Conservation (phyloP, 139 green algal genomes). For the Edaphochlamys debaryana region DNA sequence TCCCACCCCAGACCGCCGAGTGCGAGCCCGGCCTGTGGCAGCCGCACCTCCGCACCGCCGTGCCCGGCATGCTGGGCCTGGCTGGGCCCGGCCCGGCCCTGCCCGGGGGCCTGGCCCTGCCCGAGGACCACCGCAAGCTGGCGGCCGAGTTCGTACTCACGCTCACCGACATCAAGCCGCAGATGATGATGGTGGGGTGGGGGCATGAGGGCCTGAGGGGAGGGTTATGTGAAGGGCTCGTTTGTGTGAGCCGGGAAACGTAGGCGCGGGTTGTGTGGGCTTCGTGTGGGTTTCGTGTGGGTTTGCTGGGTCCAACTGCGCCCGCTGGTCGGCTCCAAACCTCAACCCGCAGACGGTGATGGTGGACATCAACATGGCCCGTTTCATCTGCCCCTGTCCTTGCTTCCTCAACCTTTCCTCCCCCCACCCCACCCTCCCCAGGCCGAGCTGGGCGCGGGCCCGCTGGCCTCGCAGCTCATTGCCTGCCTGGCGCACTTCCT, state of each 20-base stretch:
- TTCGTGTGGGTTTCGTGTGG: too few species aligned
- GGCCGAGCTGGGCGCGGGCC: not conserved
- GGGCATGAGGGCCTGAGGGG: too few species aligned
- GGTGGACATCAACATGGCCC: too few species aligned
- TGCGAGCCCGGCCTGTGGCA: slow-evolving; percentile 16
- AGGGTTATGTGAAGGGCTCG: too few species aligned
- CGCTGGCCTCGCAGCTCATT: not conserved
- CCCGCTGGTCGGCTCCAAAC: too few species aligned
- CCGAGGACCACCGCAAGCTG: not conserved
- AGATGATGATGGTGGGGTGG: slow-evolving; percentile 24
- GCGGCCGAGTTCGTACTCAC: slow-evolving; percentile 33
- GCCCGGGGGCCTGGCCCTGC: not conserved
- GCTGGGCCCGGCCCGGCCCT: not conserved
- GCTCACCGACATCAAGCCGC: slow-evolving; percentile 10
- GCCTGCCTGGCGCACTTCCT: slow-evolving; percentile 10
- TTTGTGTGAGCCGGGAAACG: too few species aligned
- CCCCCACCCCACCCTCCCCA: too few species aligned
- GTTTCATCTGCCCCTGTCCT: too few species aligned
- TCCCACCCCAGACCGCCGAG: slow-evolving; percentile 15
- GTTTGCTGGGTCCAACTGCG: too few species aligned
- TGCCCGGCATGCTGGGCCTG: slow-evolving; percentile 28
- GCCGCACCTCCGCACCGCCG: not conserved
- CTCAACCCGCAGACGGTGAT: too few species aligned
- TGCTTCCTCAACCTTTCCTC: too few species aligned
- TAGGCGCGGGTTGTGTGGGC: too few species aligned